Percentiles rank a stretch among this genome's conserved stretches.
These are phyloP conservation scores for Globisporangium rhizosaccharum DNA, from an alignment of 352 stramenopile species.

Conservation along the genomic window DNA sequence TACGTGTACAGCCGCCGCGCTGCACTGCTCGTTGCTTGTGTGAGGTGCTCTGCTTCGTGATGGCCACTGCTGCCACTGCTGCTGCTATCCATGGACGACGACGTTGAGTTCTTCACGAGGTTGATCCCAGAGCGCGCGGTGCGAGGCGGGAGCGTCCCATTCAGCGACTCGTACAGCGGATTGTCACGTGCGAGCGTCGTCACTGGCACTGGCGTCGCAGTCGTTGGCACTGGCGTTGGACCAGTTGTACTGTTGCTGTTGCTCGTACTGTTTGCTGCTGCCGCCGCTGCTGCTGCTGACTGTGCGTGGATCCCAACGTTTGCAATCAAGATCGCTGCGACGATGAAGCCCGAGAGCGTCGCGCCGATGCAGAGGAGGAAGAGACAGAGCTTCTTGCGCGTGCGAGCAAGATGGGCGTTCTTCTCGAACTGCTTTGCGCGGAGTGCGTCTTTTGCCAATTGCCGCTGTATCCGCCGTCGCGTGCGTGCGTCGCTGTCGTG, in stretches of 20 bases:
- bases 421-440: conserved; percentile 49
- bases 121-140: conserved; percentile 14
- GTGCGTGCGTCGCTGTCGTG: conserved; percentile 39
- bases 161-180: conserved; percentile 11
- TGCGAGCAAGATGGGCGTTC: conserved; percentile 42
- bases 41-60: background rate
- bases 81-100: background rate
- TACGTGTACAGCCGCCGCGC: conserved; percentile 50
- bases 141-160: conserved; percentile 15
- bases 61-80: background rate
- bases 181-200: conserved; percentile 12
- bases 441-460: conserved; percentile 54
- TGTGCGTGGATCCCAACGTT: conserved; percentile 33
- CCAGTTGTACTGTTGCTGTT: conserved; percentile 10
- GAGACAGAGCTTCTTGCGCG: conserved; percentile 51
- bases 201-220: conserved; percentile 5
- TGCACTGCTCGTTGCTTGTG: conserved; percentile 8
- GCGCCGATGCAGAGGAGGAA: conserved; percentile 54
- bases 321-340: conserved; percentile 53
- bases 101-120: conserved; percentile 9
- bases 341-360: conserved; percentile 56
- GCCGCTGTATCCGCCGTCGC: conserved; percentile 36
- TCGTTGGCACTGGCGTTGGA: conserved; percentile 1
- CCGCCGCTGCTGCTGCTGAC: conserved; percentile 10
- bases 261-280: conserved; percentile 9